Base-by-base conservation (phyloP, 1,139 yeast species). In the Yamadazyma taylorii region DNA sequence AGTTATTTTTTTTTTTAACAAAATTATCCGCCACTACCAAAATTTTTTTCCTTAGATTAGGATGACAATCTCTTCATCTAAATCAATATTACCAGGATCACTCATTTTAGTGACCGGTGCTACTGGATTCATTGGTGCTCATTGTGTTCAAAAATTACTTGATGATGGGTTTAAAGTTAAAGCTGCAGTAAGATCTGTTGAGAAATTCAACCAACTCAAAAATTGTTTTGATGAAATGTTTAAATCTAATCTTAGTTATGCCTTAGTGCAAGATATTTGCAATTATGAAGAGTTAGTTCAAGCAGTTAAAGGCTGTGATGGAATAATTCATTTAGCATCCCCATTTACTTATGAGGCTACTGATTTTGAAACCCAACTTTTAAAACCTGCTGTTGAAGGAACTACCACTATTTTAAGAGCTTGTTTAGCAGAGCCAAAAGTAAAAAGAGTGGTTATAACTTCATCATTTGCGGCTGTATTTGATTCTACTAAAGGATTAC, bases 121-220 rank as follows among this genome's bases (percentile, higher is more conserved):
- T 23, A 55, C 60, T 24, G 71, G 72, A 3, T 66, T 52, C 44
- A 62, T 66, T 39, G 71, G 70, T 17, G 66, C 61, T 32, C 66
- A 64, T 38, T 49, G 63, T 24, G 56, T 61, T n/a, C 47, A 50
- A 31, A 44, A 46, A 22, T 50, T 63, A 28, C 44, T 62, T 25
- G 53, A 55, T n/a, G 58, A 58, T 32, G 78, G 73, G 17, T 77
- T 73, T 53, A 52, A 55, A 1, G 85, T 81, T 8, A 64, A 79
- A 24, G 85, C 83, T 4, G 71, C 84, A 1, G 85, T 75, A 3
- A 66, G 87, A 53, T 63, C 77, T 1, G 63, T 65, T 31, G 62
- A 53, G 1, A 78, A 78, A 55, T 82, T 78, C 14, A 73, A 71
- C 13, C 49, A 55, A 4, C 49, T 73, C 42, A 38, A 46, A 25